Conservation (phyloP, 2,329 filamentous ascomycete species). For the Dactylellina haptotyla region DNA sequence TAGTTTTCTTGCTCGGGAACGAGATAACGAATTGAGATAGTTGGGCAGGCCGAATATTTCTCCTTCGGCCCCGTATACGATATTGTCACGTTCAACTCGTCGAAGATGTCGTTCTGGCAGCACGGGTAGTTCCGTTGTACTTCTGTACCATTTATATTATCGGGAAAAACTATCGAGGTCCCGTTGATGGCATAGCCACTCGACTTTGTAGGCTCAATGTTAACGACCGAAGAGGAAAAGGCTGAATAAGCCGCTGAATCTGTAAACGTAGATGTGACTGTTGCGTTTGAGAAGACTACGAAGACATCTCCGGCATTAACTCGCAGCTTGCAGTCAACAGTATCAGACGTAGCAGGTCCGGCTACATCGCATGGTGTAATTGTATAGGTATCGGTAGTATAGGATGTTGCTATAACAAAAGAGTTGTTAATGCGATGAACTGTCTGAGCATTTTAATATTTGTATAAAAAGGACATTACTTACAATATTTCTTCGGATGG, state of each 20-base stretch:
- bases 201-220: not conserved
- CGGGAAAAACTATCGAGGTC: not conserved
- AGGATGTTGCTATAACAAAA: not conserved
- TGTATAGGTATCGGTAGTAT: conserved; percentile 3
- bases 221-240: not conserved
- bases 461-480: not conserved
- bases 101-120: not conserved
- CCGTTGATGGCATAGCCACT: not conserved
- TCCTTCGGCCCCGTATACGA: conserved; percentile 1
- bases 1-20: not conserved
- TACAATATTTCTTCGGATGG: conserved; percentile 4
- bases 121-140: not conserved
- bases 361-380: conserved; percentile 2
- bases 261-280: conserved; percentile 1
- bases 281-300: not conserved
- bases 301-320: not conserved
- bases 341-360: not conserved
- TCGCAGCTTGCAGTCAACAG: not conserved
- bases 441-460: not conserved
- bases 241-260: not conserved
- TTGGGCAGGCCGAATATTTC: not conserved
- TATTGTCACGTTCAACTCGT: conserved; percentile 6
- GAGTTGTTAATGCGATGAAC: not conserved
- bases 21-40: not conserved
- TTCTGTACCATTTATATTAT: not conserved